These are phyloP conservation scores for Hypoxylon sp. DNA, from an alignment of 2,329 filamentous ascomycete genomes.

Conservation along the genomic window DNA sequence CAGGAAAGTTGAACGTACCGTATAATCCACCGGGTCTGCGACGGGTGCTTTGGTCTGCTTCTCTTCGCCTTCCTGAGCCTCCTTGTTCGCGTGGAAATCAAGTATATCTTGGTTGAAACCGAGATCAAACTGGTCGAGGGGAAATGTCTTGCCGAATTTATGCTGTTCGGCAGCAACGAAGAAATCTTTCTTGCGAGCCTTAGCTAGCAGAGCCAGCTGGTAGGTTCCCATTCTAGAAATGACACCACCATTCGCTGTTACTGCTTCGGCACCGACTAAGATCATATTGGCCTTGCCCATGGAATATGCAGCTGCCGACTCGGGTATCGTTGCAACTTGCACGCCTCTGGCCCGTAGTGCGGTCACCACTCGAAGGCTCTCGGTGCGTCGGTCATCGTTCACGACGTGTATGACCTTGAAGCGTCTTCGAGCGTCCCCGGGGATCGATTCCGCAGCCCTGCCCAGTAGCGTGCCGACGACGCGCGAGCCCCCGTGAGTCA, in stretches of 20 bases:
- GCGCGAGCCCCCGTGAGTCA: slow-evolving; percentile 90
- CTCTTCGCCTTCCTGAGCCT: slow-evolving; percentile 30
- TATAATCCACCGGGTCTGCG: slow-evolving; percentile 48
- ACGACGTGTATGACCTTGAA: slow-evolving; percentile 89
- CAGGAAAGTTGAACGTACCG: slow-evolving; percentile 38
- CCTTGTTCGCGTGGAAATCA: slow-evolving; percentile 45
- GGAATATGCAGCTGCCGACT: slow-evolving; percentile 82
- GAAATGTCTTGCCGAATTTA: slow-evolving; percentile 93
- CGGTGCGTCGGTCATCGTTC: slow-evolving; percentile 66
- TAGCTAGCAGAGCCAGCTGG: slow-evolving; percentile 86
- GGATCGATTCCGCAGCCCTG: slow-evolving; percentile 75
- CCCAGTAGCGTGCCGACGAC: slow-evolving; percentile 84
- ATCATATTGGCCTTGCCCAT: slow-evolving; percentile 79
- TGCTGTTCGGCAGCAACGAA: slow-evolving; percentile 96
- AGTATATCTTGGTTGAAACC: slow-evolving; percentile 57
- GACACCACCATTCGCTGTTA: slow-evolving; percentile 93
- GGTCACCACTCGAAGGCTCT: slow-evolving; percentile 78
- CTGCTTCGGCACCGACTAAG: slow-evolving; percentile 81
- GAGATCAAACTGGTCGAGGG: slow-evolving; percentile 75
- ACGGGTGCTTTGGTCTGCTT: slow-evolving; percentile 28
- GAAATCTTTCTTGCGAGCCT: slow-evolving; percentile 74
- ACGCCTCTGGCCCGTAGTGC: slow-evolving; percentile 80
- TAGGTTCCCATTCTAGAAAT: slow-evolving; percentile 88
- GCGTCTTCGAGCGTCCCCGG: slow-evolving; percentile 65
- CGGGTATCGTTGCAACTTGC: slow-evolving; percentile 84